Evolutionary conservation across 345 rosid genomes (phyloP).

Genomic region (Lagerstroemia speciosa): DNA sequence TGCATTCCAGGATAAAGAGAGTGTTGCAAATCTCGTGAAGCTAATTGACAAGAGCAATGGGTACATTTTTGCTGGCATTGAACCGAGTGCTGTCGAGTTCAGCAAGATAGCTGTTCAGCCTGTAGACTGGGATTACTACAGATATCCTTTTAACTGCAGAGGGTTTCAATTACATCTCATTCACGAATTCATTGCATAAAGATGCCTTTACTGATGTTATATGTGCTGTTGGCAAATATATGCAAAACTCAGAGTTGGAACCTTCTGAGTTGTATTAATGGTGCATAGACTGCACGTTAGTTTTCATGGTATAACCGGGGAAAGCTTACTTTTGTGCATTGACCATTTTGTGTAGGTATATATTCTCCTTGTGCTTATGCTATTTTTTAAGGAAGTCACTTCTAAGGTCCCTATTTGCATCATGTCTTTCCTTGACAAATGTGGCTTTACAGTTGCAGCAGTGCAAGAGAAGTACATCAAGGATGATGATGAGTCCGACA

Average conservation of each 20-base stretch:
- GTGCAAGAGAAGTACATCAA: slow-evolving; percentile 70
- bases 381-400: not conserved
- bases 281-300: not conserved
- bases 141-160: slow-evolving; percentile 53
- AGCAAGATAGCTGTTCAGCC: slow-evolving; percentile 81
- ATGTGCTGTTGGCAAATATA: not conserved
- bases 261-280: not conserved
- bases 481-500: slow-evolving; percentile 27
- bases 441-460: slow-evolving; percentile 39
- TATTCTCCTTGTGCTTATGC: not conserved
- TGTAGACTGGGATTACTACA: slow-evolving; percentile 80
- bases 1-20: slow-evolving; percentile 66
- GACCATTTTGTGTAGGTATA: not conserved
- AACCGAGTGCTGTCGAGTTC: slow-evolving; percentile 79
- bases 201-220: not conserved
- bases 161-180: not conserved
- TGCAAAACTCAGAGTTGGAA: not conserved
- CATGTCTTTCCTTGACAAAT: slow-evolving; percentile 32
- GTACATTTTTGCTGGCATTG: slow-evolving; percentile 67
- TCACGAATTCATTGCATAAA: not conserved
- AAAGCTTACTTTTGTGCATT: not conserved
- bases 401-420: not conserved
- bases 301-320: not conserved
- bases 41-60: slow-evolving; percentile 82
- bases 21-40: slow-evolving; percentile 77